Evolutionary conservation across 2,329 filamentous ascomycete species (phyloP).

Genomic region (Exserohilum turcica): DNA sequence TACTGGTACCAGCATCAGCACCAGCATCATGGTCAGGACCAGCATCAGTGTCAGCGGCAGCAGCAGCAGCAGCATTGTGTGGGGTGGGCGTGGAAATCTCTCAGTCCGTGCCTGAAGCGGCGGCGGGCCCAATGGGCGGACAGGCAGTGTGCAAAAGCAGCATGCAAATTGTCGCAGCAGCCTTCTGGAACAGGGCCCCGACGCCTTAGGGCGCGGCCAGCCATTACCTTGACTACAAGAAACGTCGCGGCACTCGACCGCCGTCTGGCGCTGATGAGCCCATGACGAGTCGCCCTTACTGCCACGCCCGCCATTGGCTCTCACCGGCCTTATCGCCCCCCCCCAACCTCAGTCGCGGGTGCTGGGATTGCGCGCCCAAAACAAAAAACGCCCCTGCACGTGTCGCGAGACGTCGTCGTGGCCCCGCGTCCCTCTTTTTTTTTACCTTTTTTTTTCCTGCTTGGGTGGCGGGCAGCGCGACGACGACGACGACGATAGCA

Average conservation of each 20-base stretch:
- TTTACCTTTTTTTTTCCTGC: no score
- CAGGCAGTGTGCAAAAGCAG: not conserved
- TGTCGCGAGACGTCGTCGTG: constrained; percentile 13
- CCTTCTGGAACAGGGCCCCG: constrained; percentile 15
- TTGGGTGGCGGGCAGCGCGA: no score
- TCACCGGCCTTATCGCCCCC: constrained; percentile 35
- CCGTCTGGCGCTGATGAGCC: constrained; percentile 26
- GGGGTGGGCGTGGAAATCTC: constrained; percentile 24
- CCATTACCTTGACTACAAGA: constrained; percentile 37
- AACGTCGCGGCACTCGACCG: constrained; percentile 23
- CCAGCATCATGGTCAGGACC: no score
- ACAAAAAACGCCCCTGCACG: constrained; percentile 21
- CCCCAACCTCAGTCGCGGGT: constrained; percentile 21
- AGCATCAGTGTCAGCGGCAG: no score
- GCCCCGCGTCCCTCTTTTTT: no score
- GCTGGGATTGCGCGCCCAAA: constrained; percentile 13
- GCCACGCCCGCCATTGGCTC: constrained; percentile 27
- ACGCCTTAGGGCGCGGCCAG: constrained; percentile 11
- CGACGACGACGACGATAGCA: not conserved
- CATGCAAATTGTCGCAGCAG: not conserved
- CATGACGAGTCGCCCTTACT: constrained; percentile 35
- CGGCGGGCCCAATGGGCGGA: constrained; percentile 6
- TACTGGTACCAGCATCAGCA: no score
- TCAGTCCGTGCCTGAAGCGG: constrained; percentile 20
- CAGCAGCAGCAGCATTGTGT: constrained; percentile 7